Evolutionary conservation across 2,329 filamentous ascomycete genomes (phyloP).

Genomic region (Colletotrichum sp.): DNA sequence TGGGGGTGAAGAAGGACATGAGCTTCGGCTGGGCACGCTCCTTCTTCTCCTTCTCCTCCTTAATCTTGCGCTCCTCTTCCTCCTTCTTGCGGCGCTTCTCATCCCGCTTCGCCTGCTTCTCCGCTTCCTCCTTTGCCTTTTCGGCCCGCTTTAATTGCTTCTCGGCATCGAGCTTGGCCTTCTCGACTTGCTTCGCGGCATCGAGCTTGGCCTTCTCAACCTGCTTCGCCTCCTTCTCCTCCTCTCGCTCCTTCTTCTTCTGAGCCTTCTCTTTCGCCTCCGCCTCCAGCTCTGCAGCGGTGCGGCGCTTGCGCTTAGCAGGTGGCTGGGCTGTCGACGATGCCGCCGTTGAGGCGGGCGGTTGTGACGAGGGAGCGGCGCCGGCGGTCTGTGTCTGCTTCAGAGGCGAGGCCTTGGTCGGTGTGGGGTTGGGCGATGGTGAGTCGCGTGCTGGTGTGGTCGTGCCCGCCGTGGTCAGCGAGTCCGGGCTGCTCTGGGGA

Average conservation of each 20-base stretch:
- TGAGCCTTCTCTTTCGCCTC: slow-evolving; percentile 33
- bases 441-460: slow-evolving; percentile 44
- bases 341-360: slow-evolving; percentile 5
- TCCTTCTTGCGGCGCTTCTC: slow-evolving; percentile 57
- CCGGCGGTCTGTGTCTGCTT: background rate
- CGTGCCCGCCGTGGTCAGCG: slow-evolving; percentile 47
- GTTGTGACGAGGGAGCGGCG: background rate
- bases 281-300: slow-evolving; percentile 43
- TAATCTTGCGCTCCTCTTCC: slow-evolving; percentile 44
- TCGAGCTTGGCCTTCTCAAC: slow-evolving; percentile 34
- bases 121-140: slow-evolving; percentile 32
- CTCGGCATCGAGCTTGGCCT: slow-evolving; percentile 34
- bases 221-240: slow-evolving; percentile 36
- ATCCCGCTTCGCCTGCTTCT: slow-evolving; percentile 40
- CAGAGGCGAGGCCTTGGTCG: slow-evolving; percentile 7
- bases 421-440: slow-evolving; percentile 31
- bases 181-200: slow-evolving; percentile 44
- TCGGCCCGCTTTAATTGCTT: slow-evolving; percentile 36
- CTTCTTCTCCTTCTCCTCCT: slow-evolving; percentile 54
- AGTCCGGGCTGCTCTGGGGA: slow-evolving; percentile 11
- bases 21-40: slow-evolving; percentile 53
- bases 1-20: slow-evolving; percentile 49
- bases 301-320: slow-evolving; percentile 50
- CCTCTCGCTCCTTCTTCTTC: slow-evolving; percentile 30
- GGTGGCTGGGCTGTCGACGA: slow-evolving; percentile 28